phyloP scores from a whole-genome alignment of 495 filamentous ascomycete genomes.

The Penicillium ochrochloron region DNA sequence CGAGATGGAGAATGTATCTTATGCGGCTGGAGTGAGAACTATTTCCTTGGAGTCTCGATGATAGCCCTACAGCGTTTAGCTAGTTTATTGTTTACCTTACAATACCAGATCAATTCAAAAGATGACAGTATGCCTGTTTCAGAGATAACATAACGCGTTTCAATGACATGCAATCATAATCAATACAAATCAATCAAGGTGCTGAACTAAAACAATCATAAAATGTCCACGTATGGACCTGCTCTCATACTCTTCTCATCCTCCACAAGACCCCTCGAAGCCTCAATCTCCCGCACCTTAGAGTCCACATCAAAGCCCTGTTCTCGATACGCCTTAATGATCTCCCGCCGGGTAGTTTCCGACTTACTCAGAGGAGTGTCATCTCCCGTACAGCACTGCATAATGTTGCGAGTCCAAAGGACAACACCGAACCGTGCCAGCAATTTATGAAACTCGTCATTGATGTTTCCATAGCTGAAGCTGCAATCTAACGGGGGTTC shows the following conservation, averaged over 20 bases:
- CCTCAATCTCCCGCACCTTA: neutral
- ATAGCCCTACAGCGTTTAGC: conserved; percentile 2
- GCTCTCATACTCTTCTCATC: neutral
- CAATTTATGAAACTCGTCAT: conserved; percentile 5
- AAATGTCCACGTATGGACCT: no score
- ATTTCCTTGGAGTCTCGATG: neutral
- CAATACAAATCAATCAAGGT: neutral
- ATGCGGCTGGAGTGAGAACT: neutral
- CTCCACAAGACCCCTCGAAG: neutral
- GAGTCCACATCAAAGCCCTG: conserved; percentile 4
- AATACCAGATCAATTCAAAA: conserved; percentile 1
- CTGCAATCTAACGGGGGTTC: neutral
- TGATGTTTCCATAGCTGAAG: neutral
- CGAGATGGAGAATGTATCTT: neutral
- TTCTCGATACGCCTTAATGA: conserved; percentile 8
- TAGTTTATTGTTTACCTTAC: neutral
- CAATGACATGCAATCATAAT: no score
- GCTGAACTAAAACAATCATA: no score
- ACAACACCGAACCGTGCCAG: neutral
- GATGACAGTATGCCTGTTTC: neutral
- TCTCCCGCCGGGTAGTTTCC: neutral
- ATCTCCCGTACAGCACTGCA: neutral
- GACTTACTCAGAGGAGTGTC: neutral
- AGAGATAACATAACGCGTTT: no score
- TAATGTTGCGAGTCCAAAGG: neutral